These are phyloP conservation scores for Russula virescens DNA, from an alignment of 768 basidiomycete species.

Conservation along the genomic window DNA sequence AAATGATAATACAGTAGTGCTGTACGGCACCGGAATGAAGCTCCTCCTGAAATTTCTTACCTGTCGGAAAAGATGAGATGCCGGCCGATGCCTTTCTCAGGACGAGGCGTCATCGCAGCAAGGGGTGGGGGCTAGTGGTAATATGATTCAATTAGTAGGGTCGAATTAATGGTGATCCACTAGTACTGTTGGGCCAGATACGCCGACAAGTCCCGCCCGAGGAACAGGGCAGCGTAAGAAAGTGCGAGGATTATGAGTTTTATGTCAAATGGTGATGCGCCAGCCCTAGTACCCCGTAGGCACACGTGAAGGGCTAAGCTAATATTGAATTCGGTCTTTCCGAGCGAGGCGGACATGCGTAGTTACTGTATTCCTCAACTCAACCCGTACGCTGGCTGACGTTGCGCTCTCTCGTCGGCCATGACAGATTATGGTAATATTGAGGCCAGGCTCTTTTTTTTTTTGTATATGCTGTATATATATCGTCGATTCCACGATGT, in stretches of 20 bases:
- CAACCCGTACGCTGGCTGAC: too few relatives aligned
- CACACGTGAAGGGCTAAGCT: too few relatives aligned
- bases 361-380: too few relatives aligned
- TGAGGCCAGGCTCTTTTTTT: neutral
- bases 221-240: neutral
- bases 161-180: neutral
- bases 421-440: constrained; percentile 9
- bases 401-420: neutral
- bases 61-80: neutral
- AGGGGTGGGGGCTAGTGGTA: neutral
- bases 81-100: constrained; percentile 3
- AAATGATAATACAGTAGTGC: too few relatives aligned
- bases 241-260: neutral
- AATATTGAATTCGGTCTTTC: constrained; percentile 4
- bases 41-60: neutral
- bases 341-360: neutral
- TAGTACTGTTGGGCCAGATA: neutral
- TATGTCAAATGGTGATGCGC: neutral
- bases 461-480: too few relatives aligned
- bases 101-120: constrained; percentile 1
- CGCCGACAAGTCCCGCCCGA: constrained; percentile 1
- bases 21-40: neutral
- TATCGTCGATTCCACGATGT: too few relatives aligned
- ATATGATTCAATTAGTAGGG: neutral
- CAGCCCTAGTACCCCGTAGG: neutral